Evolutionary conservation across 306 rosid species (phyloP).

Genomic region (Fragaria ananassa): DNA sequence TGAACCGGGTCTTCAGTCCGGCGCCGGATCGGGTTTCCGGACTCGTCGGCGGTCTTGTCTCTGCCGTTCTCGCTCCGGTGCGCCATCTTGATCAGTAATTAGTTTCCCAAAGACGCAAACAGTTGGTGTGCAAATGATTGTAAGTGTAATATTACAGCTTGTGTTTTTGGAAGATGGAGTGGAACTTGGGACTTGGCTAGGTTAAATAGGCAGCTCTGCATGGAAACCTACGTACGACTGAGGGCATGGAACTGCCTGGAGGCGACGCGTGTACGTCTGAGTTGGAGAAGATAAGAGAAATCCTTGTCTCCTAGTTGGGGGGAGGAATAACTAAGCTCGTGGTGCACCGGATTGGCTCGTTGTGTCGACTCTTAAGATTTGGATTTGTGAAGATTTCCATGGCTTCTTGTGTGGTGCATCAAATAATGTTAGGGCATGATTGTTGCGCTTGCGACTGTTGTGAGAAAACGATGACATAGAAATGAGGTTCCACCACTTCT

Average conservation of each 20-base stretch:
- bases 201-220: background rate
- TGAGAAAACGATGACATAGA: slow-evolving; percentile 45
- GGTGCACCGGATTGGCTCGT: slow-evolving; percentile 40
- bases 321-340: slow-evolving; percentile 47
- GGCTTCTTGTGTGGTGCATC: slow-evolving; percentile 54
- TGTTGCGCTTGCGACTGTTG: slow-evolving; percentile 39
- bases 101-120: background rate
- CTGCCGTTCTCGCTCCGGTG: background rate
- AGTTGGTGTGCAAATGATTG: background rate
- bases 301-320: background rate
- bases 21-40: background rate
- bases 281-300: background rate
- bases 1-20: background rate
- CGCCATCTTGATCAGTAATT: background rate
- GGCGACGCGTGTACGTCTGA: background rate
- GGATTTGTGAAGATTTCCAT: slow-evolving; percentile 76
- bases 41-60: background rate
- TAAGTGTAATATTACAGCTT: background rate
- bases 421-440: slow-evolving; percentile 15
- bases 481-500: slow-evolving; percentile 71
- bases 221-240: background rate
- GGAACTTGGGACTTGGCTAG: background rate
- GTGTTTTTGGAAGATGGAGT: background rate
- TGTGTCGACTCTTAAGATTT: slow-evolving; percentile 51
- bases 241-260: background rate